Evolutionary conservation across 305 asterid genomes (phyloP).

Genomic region (Rubia balearica): DNA sequence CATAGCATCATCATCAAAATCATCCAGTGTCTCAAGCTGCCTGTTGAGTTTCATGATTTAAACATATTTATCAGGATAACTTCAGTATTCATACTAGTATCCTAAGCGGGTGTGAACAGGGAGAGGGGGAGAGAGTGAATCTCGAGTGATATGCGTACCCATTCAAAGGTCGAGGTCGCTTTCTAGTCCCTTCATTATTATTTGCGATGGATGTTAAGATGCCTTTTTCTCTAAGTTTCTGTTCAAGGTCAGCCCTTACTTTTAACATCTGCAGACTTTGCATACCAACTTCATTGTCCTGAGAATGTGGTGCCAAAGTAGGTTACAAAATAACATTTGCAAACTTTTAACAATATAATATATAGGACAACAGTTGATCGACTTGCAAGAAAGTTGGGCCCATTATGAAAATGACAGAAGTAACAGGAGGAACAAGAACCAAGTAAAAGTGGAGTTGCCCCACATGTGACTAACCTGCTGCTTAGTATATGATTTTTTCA

Average conservation of each 20-base stretch:
- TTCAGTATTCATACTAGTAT: constrained; percentile 7
- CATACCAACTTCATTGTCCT: constrained; percentile 56
- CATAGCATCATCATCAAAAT: constrained; percentile 74
- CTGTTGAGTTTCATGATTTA: constrained; percentile 30
- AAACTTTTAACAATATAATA: neutral
- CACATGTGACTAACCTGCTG: constrained; percentile 42
- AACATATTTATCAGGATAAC: constrained; percentile 1
- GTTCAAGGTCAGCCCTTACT: constrained; percentile 81
- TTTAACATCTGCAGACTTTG: constrained; percentile 88
- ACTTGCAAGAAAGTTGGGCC: neutral
- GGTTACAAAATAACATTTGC: neutral
- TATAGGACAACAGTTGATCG: neutral
- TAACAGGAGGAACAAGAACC: neutral
- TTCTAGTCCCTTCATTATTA: constrained; percentile 35
- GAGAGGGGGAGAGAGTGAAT: neutral
- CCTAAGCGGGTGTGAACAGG: neutral
- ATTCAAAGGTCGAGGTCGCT: constrained; percentile 46
- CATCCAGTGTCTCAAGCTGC: constrained; percentile 75
- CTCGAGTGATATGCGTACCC: constrained; percentile 34
- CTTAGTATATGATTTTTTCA: constrained; percentile 31
- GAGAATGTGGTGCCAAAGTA: constrained; percentile 15
- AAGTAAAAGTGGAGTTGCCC: neutral
- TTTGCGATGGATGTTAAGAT: constrained; percentile 49
- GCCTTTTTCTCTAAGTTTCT: constrained; percentile 75
- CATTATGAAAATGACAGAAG: constrained; percentile 6